Percentiles rank a stretch among this genome's conserved stretches.
phyloP scores from a whole-genome alignment of 768 basidiomycete genomes.

The Ramaria rubella region DNA sequence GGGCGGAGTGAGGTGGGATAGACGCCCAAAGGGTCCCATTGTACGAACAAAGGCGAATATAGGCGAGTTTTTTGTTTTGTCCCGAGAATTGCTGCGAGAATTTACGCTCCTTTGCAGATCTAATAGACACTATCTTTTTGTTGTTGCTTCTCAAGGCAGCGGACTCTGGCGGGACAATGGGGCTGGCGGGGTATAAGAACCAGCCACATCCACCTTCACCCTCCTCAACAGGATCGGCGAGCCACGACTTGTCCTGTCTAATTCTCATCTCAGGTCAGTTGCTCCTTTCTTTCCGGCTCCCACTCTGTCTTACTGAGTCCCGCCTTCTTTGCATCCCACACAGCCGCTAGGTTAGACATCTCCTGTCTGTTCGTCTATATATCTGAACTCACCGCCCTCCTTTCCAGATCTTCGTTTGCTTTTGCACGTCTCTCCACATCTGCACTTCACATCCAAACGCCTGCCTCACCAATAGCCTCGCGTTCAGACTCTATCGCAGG shows the following conservation, averaged over 20 bases:
- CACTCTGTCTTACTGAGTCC: background rate
- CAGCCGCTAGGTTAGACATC: constrained; percentile 8
- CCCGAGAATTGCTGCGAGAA: too few species aligned
- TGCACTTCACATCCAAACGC: constrained; percentile 8
- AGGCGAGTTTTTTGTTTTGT: background rate
- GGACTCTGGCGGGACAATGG: background rate
- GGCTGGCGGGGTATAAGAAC: constrained; percentile 4
- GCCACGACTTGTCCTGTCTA: constrained; percentile 10
- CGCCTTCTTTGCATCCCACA: background rate
- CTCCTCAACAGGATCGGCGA: constrained; percentile 9
- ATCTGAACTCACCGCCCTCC: background rate
- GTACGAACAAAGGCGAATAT: background rate
- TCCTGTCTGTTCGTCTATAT: background rate
- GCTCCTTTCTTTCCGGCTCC: background rate
- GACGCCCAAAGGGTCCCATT: background rate
- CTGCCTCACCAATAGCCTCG: constrained; percentile 10
- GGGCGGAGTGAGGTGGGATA: background rate
- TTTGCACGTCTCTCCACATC: background rate
- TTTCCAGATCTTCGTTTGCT: constrained; percentile 5
- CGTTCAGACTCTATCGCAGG: constrained; percentile 9
- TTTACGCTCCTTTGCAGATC: background rate
- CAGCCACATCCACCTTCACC: background rate
- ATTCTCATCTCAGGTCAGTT: constrained; percentile 8
- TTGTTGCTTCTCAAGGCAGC: background rate
- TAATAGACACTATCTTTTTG: background rate